Base-by-base conservation (phyloP, 2,329 filamentous ascomycete genomes). In the Beauveria medogensis region DNA sequence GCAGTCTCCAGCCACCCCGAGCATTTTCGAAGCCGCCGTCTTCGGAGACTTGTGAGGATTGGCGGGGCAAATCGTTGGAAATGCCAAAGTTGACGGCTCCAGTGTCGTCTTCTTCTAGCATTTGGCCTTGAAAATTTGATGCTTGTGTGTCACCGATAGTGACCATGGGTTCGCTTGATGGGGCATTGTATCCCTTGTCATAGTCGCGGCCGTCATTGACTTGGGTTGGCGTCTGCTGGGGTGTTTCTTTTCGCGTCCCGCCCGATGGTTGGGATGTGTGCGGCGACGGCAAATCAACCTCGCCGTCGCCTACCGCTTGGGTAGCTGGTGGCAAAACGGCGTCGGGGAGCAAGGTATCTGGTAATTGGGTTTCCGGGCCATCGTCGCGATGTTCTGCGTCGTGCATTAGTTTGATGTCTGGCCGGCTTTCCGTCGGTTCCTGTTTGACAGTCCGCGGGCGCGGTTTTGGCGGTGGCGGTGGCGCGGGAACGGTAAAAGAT, bases 191-290 rank as follows among this genome's bases (percentile, higher is more conserved):
- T 63, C 70, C 79, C 74, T 64, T 75, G 71, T 78, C 77, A 65
- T 85, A 85, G 69, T 83, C 82, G 43, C 82, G 78, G 52, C 76
- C 81, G 50, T 79, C 77, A 64, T 85, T 85, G 62, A 77, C 73
- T 69, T 85, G 82, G 1, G 82, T 85, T 1, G 79, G 79, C 10
- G 81, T 82, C 60, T 79, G 76, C 46, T 80, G 77, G 12, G 80
- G 81, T n/a, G 69, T 72, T 37, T 79, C 74, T 56, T 72, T 78
- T 62, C 62, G 63, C 30, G 64, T 63, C 58, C 20, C 28, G 26
- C 5, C 28, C 24, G 57, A 59, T 12, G 53, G 57, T 7, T 46
- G 41, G 26, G 57, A 54, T 26, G 50, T 20, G 41, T 44, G 55
- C 16, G 34, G 46, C 34, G 55, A 51, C 16, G 47, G 41, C 40